Conservation (phyloP, 1,284 basidiomycete genomes). For the Somion occarium region DNA sequence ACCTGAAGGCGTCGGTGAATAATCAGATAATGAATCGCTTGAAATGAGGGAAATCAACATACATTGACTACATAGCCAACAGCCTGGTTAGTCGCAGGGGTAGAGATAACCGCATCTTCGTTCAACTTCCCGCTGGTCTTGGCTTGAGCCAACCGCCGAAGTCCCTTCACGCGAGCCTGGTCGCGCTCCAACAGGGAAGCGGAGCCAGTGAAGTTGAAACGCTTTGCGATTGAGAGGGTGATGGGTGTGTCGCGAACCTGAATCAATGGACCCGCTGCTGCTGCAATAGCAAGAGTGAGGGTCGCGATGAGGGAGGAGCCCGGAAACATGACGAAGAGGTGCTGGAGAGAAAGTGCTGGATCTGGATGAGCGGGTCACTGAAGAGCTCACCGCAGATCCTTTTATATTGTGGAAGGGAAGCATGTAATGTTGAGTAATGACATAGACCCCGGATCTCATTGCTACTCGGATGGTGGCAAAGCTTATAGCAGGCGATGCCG, state of each 20-base stretch:
- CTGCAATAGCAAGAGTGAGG: no score
- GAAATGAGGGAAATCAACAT: not conserved
- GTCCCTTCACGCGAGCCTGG: slow-evolving; percentile 19
- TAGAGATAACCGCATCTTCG: slow-evolving; percentile 13
- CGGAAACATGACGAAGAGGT: slow-evolving; percentile 11
- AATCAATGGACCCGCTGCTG: slow-evolving; percentile 20
- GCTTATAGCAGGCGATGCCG: not conserved
- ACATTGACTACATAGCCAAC: slow-evolving; percentile 23
- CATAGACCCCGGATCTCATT: slow-evolving; percentile 1
- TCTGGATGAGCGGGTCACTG: not conserved
- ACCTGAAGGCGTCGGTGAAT: slow-evolving; percentile 13
- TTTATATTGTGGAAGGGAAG: slow-evolving; percentile 7
- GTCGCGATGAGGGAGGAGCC: no score
- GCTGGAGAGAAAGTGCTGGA: slow-evolving; percentile 3
- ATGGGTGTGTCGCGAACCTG: slow-evolving; percentile 19
- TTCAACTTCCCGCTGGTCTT: slow-evolving; percentile 12
- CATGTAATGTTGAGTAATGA: not conserved
- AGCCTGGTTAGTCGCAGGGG: slow-evolving; percentile 19
- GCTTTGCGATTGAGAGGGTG: slow-evolving; percentile 24
- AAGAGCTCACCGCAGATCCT: not conserved
- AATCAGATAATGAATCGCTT: not conserved
- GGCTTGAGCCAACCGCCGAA: slow-evolving; percentile 17
- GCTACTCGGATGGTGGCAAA: not conserved
- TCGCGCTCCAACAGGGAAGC: slow-evolving; percentile 21
- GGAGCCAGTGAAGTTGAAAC: slow-evolving; percentile 23